Base-by-base conservation (phyloP, 2,329 filamentous ascomycete species). In the Scedosporium dehoogii region DNA sequence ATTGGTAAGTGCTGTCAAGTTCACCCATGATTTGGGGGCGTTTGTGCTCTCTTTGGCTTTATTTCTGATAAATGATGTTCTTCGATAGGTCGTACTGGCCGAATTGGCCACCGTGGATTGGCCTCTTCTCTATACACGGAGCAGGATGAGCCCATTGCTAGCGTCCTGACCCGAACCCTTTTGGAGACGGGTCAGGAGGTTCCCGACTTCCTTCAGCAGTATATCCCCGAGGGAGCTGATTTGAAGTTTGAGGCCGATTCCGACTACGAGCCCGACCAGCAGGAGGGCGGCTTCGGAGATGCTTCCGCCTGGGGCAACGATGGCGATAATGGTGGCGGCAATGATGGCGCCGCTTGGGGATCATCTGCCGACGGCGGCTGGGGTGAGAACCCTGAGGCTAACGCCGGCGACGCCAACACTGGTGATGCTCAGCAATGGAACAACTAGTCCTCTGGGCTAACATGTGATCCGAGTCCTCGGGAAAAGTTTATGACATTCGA, bases 111-210 rank as follows among this genome's bases (percentile, higher is more conserved):
- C 67, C 81, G 83, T 55, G 94, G 94, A 18, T 77, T 92, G 4
- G 92, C 94, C 0, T 93, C 90, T 0, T 96, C 93, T 0, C 93
- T 99, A 77, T 97, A 88, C 79, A 91, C 87, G 27, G 87, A 92
- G 1, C 78, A 82, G 0, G 90, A 97, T 68, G 84, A 89, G 62
- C 82, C 87, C 3, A 76, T 97, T 51, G 91, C 83, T 0, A 80
- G 83, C 9, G 85, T 89, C 1, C 79, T 99, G 0, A 89, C 91
- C 44, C 92, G 92, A 72, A 86, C 91, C 5, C 79, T 99, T 0
- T 70, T 96, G 0, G 93, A 97, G 75, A 90, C 85, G 4, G 80
- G 85, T 4, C 91, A 96, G 74, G 75, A 79, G 0, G 76, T 99
- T 27, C 94, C 94, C 0, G 89, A 96, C 0, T 97, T 97, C 71